phyloP scores from a whole-genome alignment of 805 yeast genomes.

The Zygoascus biomembranicola region DNA sequence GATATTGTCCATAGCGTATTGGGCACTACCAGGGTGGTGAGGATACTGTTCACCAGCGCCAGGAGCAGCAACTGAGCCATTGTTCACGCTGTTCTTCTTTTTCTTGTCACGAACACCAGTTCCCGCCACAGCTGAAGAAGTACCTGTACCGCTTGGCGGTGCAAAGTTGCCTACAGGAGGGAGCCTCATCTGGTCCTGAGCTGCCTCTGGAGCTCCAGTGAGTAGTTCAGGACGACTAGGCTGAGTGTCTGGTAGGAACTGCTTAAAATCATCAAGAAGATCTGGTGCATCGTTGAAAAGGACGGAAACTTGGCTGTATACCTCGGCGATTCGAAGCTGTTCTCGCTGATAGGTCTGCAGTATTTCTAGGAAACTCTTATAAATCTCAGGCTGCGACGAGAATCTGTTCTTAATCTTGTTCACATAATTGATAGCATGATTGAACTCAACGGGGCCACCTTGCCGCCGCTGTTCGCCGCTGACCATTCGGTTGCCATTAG shows the following conservation, averaged over 20 bases:
- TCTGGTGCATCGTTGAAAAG: conserved; percentile 92
- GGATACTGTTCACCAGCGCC: conserved; percentile 7
- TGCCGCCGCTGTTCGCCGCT: conserved; percentile 20
- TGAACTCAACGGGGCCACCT: conserved; percentile 79
- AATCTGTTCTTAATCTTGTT: conserved; percentile 93
- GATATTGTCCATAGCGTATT: conserved; percentile 7
- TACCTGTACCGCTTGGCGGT: conserved; percentile 37
- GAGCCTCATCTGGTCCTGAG: conserved; percentile 41
- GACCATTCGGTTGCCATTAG: conserved; percentile 23
- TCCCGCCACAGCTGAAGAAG: background rate
- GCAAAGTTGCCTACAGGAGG: conserved; percentile 90
- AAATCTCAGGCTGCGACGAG: conserved; percentile 89
- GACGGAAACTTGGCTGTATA: conserved; percentile 84
- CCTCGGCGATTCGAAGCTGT: conserved; percentile 91
- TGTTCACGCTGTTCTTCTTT: conserved; percentile 10
- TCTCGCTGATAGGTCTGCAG: conserved; percentile 95
- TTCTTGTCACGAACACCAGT: conserved; percentile 24
- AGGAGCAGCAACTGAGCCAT: conserved; percentile 1
- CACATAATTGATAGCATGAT: conserved; percentile 93
- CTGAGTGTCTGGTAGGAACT: conserved; percentile 83
- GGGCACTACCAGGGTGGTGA: conserved; percentile 4
- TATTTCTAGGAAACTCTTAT: conserved; percentile 89
- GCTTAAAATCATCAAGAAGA: conserved; percentile 86
- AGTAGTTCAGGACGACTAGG: conserved; percentile 24
- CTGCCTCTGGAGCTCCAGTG: conserved; percentile 7